A percentile compares a stretch with the other conserved stretches of the same genome.
Conservation (phyloP, 1,284 basidiomycete genomes). For the Exobasidium rhododendri region DNA sequence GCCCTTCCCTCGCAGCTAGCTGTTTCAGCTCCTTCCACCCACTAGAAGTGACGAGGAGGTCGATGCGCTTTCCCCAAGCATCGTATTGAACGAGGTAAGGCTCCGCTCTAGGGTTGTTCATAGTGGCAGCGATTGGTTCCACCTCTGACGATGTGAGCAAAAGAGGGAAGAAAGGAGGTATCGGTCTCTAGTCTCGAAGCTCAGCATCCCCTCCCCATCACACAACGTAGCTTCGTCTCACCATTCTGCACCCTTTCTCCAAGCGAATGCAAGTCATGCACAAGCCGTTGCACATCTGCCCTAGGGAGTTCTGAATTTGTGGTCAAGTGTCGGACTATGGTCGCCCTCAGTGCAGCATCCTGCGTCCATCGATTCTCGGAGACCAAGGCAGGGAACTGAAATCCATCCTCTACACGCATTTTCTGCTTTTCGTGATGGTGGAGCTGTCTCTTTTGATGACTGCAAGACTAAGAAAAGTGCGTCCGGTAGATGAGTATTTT, state of each 20-base stretch:
- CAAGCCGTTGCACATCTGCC: neutral
- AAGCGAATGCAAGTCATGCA: neutral
- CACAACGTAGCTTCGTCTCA: neutral
- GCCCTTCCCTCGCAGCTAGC: conserved; percentile 21
- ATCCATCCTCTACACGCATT: neutral
- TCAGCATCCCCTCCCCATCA: conserved; percentile 12
- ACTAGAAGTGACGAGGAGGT: conserved; percentile 31
- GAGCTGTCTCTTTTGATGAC: neutral
- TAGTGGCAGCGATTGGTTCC: too few relatives aligned
- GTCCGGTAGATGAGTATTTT: neutral
- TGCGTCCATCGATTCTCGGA: neutral
- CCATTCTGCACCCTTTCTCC: too few relatives aligned
- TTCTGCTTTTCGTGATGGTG: neutral
- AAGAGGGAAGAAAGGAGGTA: too few relatives aligned
- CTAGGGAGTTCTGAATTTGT: neutral
- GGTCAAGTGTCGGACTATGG: neutral
- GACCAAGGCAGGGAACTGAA: neutral
- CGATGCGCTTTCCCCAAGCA: conserved; percentile 35
- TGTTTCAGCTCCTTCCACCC: conserved; percentile 36
- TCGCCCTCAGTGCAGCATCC: neutral
- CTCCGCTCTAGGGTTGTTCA: conserved; percentile 26
- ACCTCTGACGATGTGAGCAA: too few relatives aligned
- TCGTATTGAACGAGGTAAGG: conserved; percentile 38
- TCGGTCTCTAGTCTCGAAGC: too few relatives aligned
- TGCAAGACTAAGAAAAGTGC: neutral